Percentiles rank a stretch among this genome's conserved stretches.
Evolutionary conservation across 257 asterid species (phyloP).

Genomic region (Solanum phureja): DNA sequence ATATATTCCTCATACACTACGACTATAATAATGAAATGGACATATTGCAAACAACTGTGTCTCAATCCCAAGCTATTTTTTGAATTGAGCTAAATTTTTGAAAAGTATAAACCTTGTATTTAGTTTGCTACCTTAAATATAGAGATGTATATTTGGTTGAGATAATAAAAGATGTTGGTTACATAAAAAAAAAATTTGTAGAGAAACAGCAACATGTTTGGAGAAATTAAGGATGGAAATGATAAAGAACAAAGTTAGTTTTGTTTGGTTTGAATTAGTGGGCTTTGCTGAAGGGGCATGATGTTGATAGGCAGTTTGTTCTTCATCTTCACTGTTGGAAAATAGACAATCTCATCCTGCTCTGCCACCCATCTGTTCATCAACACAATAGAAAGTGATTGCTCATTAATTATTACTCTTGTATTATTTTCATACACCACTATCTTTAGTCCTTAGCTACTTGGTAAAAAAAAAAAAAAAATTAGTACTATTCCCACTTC

Average conservation of each 20-base stretch:
- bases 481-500: not conserved
- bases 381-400: constrained; percentile 8
- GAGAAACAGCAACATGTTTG: not conserved
- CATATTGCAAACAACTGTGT: no score
- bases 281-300: constrained; percentile 25
- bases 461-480: not conserved
- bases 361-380: constrained; percentile 73
- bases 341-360: constrained; percentile 69
- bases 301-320: constrained; percentile 82
- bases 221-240: not conserved
- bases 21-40: not conserved
- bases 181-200: not conserved
- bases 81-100: not conserved
- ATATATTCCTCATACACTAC: not conserved
- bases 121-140: not conserved
- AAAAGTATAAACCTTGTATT: not conserved
- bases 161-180: not conserved
- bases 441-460: not conserved
- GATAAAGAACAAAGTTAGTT: not conserved
- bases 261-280: not conserved
- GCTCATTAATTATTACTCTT: not conserved
- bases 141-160: not conserved
- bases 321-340: constrained; percentile 88
- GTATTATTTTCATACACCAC: not conserved
- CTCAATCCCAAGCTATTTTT: no score